These are phyloP conservation scores for Aegle marmelos DNA, from an alignment of 345 rosid genomes.

Conservation along the genomic window DNA sequence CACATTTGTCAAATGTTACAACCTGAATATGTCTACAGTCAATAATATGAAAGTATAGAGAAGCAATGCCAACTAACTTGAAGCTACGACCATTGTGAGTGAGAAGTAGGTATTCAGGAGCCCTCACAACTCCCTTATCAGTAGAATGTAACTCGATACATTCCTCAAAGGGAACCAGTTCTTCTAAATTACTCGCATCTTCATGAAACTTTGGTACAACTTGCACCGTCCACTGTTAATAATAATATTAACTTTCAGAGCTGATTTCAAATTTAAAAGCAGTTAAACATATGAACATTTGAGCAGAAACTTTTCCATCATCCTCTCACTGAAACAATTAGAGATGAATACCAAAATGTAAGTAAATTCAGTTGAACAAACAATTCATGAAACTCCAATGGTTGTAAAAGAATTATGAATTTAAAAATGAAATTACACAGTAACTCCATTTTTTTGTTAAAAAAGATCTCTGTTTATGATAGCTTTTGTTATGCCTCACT, in stretches of 20 bases:
- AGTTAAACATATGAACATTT: slow-evolving; percentile 3
- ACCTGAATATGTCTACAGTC: background rate
- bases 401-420: background rate
- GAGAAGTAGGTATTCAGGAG: slow-evolving; percentile 88
- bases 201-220: slow-evolving; percentile 94
- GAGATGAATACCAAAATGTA: background rate
- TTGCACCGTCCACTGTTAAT: slow-evolving; percentile 85
- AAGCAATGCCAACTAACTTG: slow-evolving; percentile 64
- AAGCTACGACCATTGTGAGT: slow-evolving; percentile 88
- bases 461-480: background rate
- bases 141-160: slow-evolving; percentile 78
- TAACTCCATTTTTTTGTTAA: background rate
- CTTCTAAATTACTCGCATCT: slow-evolving; percentile 85
- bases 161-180: slow-evolving; percentile 93
- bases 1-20: background rate
- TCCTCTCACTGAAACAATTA: background rate
- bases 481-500: background rate
- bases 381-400: background rate
- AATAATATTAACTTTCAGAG: slow-evolving; percentile 21
- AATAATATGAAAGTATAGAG: slow-evolving; percentile 11
- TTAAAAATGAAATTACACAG: background rate
- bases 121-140: slow-evolving; percentile 59
- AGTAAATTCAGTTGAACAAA: background rate
- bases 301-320: background rate
- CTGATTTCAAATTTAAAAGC: slow-evolving; percentile 12